These are phyloP conservation scores for Collariella sp. DNA, from an alignment of 495 filamentous ascomycete genomes.

Conservation along the genomic window DNA sequence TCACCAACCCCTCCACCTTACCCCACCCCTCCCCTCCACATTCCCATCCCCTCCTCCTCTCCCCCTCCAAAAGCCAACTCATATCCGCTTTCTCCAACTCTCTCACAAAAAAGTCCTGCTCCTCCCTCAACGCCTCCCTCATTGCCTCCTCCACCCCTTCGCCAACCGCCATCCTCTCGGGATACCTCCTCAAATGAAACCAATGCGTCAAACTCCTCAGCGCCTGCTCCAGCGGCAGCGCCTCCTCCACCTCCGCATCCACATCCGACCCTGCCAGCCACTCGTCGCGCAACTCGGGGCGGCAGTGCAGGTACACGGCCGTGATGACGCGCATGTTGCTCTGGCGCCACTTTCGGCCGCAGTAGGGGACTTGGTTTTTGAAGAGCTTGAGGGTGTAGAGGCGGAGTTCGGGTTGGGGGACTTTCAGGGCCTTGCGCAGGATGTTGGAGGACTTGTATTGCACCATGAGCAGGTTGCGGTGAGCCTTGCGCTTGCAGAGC, in stretches of 20 bases:
- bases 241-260: slow-evolving; percentile 87
- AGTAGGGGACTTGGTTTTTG: slow-evolving; percentile 97
- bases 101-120: slow-evolving; percentile 80
- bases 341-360: slow-evolving; percentile 96
- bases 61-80: slow-evolving; percentile 1
- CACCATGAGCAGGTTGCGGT: slow-evolving; percentile 85
- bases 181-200: slow-evolving; percentile 78
- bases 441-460: slow-evolving; percentile 90
- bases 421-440: slow-evolving; percentile 79
- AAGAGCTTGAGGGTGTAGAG: slow-evolving; percentile 95
- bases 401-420: slow-evolving; percentile 77
- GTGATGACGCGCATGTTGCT: slow-evolving; percentile 98
- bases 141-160: slow-evolving; percentile 33
- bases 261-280: slow-evolving; percentile 89
- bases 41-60: not conserved
- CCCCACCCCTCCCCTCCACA: not conserved
- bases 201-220: slow-evolving; percentile 81
- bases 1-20: not conserved
- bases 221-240: slow-evolving; percentile 81
- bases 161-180: slow-evolving; percentile 68
- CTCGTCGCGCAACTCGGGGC: slow-evolving; percentile 86
- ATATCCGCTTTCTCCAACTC: slow-evolving; percentile 62
- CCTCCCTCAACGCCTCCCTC: slow-evolving; percentile 56
- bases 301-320: slow-evolving; percentile 85
- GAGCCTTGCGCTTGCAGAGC: slow-evolving; percentile 86